Evolutionary conservation across 2,329 filamentous ascomycete species (phyloP), one percentile per base, ranked within the genome.

Genomic region (Phoma sp.): DNA sequence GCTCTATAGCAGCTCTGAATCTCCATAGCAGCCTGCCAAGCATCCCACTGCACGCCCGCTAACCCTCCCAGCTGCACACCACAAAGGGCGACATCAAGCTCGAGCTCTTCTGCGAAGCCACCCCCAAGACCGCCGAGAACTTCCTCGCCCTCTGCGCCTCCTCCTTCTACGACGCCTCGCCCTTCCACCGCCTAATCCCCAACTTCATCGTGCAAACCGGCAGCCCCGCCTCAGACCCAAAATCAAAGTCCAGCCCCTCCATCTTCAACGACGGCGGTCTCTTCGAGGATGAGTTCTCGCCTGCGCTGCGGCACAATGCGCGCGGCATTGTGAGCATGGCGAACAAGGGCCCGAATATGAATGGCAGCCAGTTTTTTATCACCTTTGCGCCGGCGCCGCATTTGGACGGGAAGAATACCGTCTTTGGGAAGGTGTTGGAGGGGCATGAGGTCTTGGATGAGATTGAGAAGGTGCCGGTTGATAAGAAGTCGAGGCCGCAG

Each of bases 71-170:
- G 64, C 84, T 99, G 12, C 92, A 97, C 77, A 99, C 95, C 42
- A 91, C 87, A 43, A 84, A 89, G 47, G 95, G 95, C 72, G 89
- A 95, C 77, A 83, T 99, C 73, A 99, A 98, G 79, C 85, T 98
- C 67, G 95, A 98, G 76, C 82, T 99, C 63, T 98, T 97, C 79
- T 98, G 93, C 80, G 92, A 97, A 75, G 88, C 90, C 65, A 92
- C 96, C 26, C 95, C 95, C 59, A 93, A 93, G 75, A 96, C 95
- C 0, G 89, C 92, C 59, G 91, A 96, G 79, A 96, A 96, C 80
- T 96, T 96, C 77, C 87, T 96, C 63, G 91, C 91, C 47, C 87
- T 95, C 59, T 92, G 90, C 80, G 91, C 90, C 42, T 92, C 89
- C 9, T 82, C 81, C 68, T 92, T 90, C 80, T 95, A 92, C 79